A percentile compares a stretch with the other conserved stretches of the same genome.
These are phyloP conservation scores for Didymella exigua DNA, from an alignment of 2,329 filamentous ascomycete genomes.

Conservation along the genomic window DNA sequence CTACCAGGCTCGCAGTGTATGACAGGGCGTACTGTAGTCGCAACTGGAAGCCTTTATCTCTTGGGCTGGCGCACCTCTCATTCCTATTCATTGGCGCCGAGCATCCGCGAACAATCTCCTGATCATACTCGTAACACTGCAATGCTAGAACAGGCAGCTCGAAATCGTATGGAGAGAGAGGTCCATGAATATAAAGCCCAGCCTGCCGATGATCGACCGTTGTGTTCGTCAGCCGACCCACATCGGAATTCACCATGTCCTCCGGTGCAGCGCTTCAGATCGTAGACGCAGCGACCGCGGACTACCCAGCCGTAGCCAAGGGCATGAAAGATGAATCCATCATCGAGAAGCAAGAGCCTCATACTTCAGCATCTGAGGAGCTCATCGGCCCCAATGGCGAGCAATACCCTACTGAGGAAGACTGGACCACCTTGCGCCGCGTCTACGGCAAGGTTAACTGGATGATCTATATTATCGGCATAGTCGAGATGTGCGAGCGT, in stretches of 20 bases:
- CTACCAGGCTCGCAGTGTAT: neutral
- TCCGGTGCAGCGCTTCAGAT: constrained; percentile 26
- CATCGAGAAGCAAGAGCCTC: constrained; percentile 18
- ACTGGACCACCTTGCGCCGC: constrained; percentile 36
- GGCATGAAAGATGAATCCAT: constrained; percentile 6
- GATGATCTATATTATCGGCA: constrained; percentile 39
- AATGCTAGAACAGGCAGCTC: constrained; percentile 29
- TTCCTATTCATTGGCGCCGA: constrained; percentile 18
- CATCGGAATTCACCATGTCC: constrained; percentile 18
- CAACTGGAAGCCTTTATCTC: constrained; percentile 13
- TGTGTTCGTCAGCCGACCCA: neutral
- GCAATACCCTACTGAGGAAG: constrained; percentile 36
- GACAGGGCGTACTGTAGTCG: neutral
- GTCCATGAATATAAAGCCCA: constrained; percentile 3
- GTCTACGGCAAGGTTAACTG: constrained; percentile 40
- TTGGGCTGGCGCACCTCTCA: constrained; percentile 1
- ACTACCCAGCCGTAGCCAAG: constrained; percentile 14
- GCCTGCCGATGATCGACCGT: neutral
- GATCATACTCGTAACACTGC: constrained; percentile 1
- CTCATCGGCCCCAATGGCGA: constrained; percentile 32
- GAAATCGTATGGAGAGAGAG: neutral
- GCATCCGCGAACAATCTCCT: constrained; percentile 1
- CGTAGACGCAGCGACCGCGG: constrained; percentile 22
- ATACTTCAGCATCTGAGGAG: constrained; percentile 13
- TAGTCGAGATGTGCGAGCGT: constrained; percentile 41